phyloP scores from a whole-genome alignment of 495 filamentous ascomycete genomes.

The Penicillium egyptiacum region DNA sequence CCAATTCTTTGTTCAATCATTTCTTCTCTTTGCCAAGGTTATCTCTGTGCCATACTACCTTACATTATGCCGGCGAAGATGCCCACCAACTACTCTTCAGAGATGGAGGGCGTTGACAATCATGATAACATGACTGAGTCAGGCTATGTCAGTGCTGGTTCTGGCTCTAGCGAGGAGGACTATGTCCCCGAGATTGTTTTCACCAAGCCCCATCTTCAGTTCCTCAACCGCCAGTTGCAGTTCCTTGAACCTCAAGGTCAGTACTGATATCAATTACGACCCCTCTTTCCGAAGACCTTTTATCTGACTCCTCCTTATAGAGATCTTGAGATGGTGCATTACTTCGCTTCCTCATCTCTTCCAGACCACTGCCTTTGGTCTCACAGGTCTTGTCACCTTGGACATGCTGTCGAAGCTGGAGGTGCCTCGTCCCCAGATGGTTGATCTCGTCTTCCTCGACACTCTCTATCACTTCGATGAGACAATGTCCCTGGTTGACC shows the following conservation, averaged over 20 bases:
- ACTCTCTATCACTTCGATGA: slow-evolving; percentile 95
- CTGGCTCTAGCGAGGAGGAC: slow-evolving; percentile 61
- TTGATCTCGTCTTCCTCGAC: slow-evolving; percentile 95
- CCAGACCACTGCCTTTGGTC: slow-evolving; percentile 96
- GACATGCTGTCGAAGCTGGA: slow-evolving; percentile 93
- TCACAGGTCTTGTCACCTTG: slow-evolving; percentile 89
- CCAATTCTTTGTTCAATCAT: slow-evolving; percentile 4
- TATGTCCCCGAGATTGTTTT: slow-evolving; percentile 77
- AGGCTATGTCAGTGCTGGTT: slow-evolving; percentile 78
- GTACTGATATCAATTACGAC: slow-evolving; percentile 15
- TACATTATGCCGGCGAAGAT: slow-evolving; percentile 46
- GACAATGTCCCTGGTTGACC: slow-evolving; percentile 79
- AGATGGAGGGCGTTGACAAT: slow-evolving; percentile 38
- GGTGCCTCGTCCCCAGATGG: slow-evolving; percentile 60
- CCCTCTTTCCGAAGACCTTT: slow-evolving; percentile 12
- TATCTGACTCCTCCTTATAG: slow-evolving; percentile 44
- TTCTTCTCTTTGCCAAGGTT: slow-evolving; percentile 7
- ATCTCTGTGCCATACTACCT: background rate
- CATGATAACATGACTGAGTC: slow-evolving; percentile 63
- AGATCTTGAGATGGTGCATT: slow-evolving; percentile 89
- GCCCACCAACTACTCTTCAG: slow-evolving; percentile 41
- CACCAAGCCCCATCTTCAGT: slow-evolving; percentile 83
- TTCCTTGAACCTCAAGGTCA: slow-evolving; percentile 73
- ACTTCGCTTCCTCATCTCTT: slow-evolving; percentile 86
- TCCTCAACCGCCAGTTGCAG: slow-evolving; percentile 84